A percentile compares a stretch with the other conserved stretches of the same genome.
Evolutionary conservation across 2,329 filamentous ascomycete genomes (phyloP).

Genomic region (Exophiala viscosa): DNA sequence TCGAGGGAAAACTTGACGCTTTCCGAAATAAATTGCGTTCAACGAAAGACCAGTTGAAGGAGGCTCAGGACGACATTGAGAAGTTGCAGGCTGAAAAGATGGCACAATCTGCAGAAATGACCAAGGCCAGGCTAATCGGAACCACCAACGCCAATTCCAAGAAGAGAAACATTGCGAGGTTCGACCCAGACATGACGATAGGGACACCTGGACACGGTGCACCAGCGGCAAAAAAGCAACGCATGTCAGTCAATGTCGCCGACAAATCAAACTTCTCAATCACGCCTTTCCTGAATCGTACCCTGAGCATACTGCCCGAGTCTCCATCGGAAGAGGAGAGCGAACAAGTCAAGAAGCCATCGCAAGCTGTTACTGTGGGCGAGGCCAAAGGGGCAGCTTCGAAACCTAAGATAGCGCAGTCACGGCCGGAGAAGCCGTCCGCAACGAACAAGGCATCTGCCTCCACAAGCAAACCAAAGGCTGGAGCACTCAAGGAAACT

Average conservation of each 20-base stretch:
- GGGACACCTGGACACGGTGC: conserved; percentile 49
- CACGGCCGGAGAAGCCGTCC: conserved; percentile 6
- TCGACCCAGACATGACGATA: conserved; percentile 46
- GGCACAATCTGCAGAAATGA: conserved; percentile 30
- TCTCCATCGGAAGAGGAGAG: conserved; percentile 35
- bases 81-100: conserved; percentile 38
- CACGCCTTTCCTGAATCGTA: conserved; percentile 84
- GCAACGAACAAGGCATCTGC: conserved; percentile 8
- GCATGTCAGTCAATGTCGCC: conserved; percentile 60
- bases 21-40: conserved; percentile 66
- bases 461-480: conserved; percentile 8
- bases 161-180: conserved; percentile 43
- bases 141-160: conserved; percentile 30
- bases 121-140: conserved; percentile 23
- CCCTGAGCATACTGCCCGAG: conserved; percentile 55
- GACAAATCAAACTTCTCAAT: conserved; percentile 93
- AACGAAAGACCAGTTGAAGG: conserved; percentile 69
- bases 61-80: conserved; percentile 55
- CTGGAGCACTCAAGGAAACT: conserved; percentile 35
- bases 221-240: conserved; percentile 54
- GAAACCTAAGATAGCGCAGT: background rate
- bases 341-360: conserved; percentile 22
- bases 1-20: conserved; percentile 68
- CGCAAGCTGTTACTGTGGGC: conserved; percentile 30
- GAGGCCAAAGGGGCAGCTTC: conserved; percentile 29